Percentiles rank a stretch among this genome's conserved stretches.
Conservation (phyloP, 2,329 filamentous ascomycete genomes). For the Fonsecaea nubica region DNA sequence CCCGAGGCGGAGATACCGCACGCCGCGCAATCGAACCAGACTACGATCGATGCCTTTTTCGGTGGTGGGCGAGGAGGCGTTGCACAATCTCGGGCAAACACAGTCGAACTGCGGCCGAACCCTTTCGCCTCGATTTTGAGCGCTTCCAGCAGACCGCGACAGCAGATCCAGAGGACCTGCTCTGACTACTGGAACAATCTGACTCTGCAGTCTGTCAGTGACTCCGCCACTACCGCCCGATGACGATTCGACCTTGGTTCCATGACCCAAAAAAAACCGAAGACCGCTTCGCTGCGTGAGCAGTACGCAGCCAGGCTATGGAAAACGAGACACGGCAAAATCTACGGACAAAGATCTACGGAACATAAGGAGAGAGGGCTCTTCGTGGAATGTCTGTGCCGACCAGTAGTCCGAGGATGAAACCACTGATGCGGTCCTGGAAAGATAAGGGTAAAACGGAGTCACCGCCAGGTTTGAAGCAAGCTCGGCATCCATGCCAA, state of each 20-base stretch:
- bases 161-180: not conserved
- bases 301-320: not conserved
- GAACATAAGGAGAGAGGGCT: not conserved
- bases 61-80: conserved; percentile 7
- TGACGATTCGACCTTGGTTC: not conserved
- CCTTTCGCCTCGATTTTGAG: not conserved
- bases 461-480: too few species aligned
- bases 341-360: not conserved
- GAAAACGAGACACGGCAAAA: not conserved
- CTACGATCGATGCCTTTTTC: conserved; percentile 34
- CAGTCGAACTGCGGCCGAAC: not conserved
- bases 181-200: not conserved
- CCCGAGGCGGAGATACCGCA: conserved; percentile 14
- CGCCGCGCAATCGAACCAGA: conserved; percentile 26
- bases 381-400: not conserved
- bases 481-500: not conserved
- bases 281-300: not conserved
- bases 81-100: not conserved
- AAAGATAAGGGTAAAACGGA: too few species aligned
- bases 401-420: not conserved
- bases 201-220: not conserved
- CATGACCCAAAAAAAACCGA: not conserved
- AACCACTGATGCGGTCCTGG: not conserved
- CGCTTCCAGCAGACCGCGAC: not conserved
- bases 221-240: not conserved